These are phyloP conservation scores for Solanum sejunctum DNA, from an alignment of 257 asterid genomes.

Conservation along the genomic window DNA sequence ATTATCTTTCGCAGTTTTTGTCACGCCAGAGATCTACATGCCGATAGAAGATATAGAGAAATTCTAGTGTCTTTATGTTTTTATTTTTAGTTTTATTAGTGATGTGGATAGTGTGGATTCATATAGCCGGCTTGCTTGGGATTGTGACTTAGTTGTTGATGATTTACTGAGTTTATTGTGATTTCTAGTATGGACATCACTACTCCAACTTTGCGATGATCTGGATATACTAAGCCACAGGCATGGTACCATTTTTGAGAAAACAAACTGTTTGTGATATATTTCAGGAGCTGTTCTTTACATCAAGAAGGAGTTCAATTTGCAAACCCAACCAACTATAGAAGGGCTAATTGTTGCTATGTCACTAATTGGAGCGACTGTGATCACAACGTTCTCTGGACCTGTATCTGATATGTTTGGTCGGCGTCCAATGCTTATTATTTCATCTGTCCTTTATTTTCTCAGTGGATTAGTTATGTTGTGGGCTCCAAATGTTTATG, in stretches of 20 bases:
- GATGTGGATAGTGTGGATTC: neutral
- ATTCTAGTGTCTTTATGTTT: neutral
- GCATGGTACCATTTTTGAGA: neutral
- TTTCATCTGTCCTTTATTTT: slow-evolving; percentile 68
- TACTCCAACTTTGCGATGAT: neutral
- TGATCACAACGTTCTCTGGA: slow-evolving; percentile 81
- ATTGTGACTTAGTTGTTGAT: neutral
- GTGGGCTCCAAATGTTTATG: slow-evolving; percentile 87
- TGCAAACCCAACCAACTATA: slow-evolving; percentile 64
- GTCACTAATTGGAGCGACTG: slow-evolving; percentile 89
- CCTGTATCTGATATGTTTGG: slow-evolving; percentile 72
- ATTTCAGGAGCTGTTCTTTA: slow-evolving; percentile 79
- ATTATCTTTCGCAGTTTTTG: neutral
- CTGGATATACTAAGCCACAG: neutral
- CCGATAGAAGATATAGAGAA: neutral
- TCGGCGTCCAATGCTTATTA: slow-evolving; percentile 88
- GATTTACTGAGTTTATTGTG: neutral
- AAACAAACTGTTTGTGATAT: neutral
- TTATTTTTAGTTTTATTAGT: neutral
- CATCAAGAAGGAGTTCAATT: slow-evolving; percentile 70
- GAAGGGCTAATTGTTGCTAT: slow-evolving; percentile 91
- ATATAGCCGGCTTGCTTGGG: neutral
- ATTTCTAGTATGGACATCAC: neutral
- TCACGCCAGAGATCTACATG: neutral
- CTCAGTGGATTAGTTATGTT: slow-evolving; percentile 76